Base-by-base conservation (phyloP, 23 red algal genomes). In the Gracilariopsis chorda region DNA sequence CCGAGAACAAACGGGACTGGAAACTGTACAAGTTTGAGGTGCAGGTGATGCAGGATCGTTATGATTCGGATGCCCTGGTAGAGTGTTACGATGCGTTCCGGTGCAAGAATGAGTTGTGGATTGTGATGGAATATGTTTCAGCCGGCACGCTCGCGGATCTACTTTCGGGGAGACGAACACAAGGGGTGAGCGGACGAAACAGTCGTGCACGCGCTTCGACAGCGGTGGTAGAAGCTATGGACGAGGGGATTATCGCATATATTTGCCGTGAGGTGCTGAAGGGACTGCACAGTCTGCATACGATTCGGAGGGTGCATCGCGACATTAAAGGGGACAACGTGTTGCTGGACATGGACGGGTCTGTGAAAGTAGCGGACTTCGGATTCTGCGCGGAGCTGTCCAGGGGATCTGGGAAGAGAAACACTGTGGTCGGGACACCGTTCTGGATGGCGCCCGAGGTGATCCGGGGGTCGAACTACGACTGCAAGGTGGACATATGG, bases 371-470 rank as follows among this genome's bases (percentile, higher is more conserved):
- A 25, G 94, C 83, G 25, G 94, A 96, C 37, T 96, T 96, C 80
- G 94, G 94, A 29, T 96, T 93, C 63, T 90, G 85, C 71, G 94
- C 94, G 12, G 89, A 86, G 60, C 51, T 96, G 2, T 88, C 84
- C 19, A 73, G 59, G 46, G 53, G 71, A 17, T 58, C 85, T 1
- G 94, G 90, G 40, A 77, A 87, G 64, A 77, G 90, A 35, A 90
- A 93, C 60, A 93, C 94, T 5, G 90, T 93, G 0, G 94, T 96
- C 3, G 94, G 89, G 9, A 98, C 96, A 28, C 96, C 96, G 11
- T 98, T 80, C 45, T 95, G 92, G 92, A 98, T 98, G 96, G 96
- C 96, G 45, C 96, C 96, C 27, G 96, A 98, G 65, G 88, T 98
- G 37, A 98, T 98, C 49, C 79, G 96, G 19, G 92, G 96, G 53